These are phyloP conservation scores for Eragrostis nindensis DNA, from an alignment of 176 grass and related monocot genomes.

Conservation along the genomic window DNA sequence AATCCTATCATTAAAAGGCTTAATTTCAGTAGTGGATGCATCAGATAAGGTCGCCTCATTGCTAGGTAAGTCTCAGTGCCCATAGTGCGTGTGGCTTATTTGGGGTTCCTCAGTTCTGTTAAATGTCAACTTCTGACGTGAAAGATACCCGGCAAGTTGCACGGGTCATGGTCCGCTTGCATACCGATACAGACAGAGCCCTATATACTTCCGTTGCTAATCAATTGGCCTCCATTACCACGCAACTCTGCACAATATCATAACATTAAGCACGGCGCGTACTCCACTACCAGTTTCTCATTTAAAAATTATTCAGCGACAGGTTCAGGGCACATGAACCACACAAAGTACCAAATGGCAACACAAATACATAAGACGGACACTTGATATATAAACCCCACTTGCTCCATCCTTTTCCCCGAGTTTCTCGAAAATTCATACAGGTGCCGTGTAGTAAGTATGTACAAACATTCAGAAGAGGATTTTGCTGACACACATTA, in stretches of 20 bases:
- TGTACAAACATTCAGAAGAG: conserved; percentile 40
- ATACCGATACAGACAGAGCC: not conserved
- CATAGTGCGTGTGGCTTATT: conserved; percentile 33
- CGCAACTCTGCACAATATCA: not conserved
- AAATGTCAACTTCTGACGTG: conserved; percentile 56
- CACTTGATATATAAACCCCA: conserved; percentile 52
- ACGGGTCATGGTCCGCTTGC: conserved; percentile 28
- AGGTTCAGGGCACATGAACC: not conserved
- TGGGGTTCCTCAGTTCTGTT: conserved; percentile 46
- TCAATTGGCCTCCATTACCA: conserved; percentile 1
- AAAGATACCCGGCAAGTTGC: conserved; percentile 50
- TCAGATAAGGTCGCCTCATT: conserved; percentile 22
- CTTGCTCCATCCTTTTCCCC: conserved; percentile 47
- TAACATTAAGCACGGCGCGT: not conserved
- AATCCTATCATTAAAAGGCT: not conserved
- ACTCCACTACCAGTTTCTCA: not conserved
- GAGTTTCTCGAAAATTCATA: conserved; percentile 25
- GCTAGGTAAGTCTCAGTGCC: conserved; percentile 19
- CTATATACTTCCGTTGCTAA: conserved; percentile 22
- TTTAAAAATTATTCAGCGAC: conserved; percentile 1
- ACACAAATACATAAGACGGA: not conserved
- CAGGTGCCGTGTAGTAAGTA: not conserved
- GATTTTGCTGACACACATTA: not conserved
- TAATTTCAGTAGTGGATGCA: conserved; percentile 30
- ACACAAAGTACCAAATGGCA: not conserved